Evolutionary conservation across 1,139 yeast species (phyloP).

Genomic region (Saccharomyces pastorianus): DNA sequence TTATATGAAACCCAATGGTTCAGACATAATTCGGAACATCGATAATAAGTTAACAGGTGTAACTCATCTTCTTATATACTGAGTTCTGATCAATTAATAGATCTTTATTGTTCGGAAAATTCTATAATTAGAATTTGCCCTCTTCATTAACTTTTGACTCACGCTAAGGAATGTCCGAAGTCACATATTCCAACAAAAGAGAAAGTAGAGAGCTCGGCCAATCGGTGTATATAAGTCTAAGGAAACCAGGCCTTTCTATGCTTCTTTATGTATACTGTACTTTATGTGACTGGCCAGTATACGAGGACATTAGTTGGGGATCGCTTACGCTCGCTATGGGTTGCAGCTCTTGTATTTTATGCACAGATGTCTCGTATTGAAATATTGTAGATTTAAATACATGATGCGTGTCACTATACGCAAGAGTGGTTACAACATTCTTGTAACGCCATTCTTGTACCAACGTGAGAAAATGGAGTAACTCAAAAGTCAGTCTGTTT

Average conservation of each 20-base stretch:
- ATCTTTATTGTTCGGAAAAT: no score
- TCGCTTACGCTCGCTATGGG: not conserved
- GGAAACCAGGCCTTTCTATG: not conserved
- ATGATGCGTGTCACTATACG: not conserved
- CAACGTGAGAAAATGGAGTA: not conserved
- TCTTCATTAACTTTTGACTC: no score
- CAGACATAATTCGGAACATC: no score
- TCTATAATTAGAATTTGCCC: no score
- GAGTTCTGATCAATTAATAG: no score
- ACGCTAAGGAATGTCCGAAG: no score
- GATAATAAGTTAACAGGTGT: no score
- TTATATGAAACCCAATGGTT: no score
- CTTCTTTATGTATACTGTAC: not conserved
- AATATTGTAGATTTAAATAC: not conserved
- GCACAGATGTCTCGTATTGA: not conserved
- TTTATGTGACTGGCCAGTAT: not conserved
- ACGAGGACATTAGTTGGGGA: not conserved
- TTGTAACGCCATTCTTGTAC: not conserved
- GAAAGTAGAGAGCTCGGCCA: not conserved
- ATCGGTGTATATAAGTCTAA: not conserved
- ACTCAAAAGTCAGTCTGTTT: not conserved
- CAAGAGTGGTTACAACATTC: not conserved
- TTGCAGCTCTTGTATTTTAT: not conserved
- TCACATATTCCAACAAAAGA: no score
- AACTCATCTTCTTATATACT: no score